Evolutionary conservation across 2,329 filamentous ascomycete genomes (phyloP).

Genomic region (Aureobasidium sp.): DNA sequence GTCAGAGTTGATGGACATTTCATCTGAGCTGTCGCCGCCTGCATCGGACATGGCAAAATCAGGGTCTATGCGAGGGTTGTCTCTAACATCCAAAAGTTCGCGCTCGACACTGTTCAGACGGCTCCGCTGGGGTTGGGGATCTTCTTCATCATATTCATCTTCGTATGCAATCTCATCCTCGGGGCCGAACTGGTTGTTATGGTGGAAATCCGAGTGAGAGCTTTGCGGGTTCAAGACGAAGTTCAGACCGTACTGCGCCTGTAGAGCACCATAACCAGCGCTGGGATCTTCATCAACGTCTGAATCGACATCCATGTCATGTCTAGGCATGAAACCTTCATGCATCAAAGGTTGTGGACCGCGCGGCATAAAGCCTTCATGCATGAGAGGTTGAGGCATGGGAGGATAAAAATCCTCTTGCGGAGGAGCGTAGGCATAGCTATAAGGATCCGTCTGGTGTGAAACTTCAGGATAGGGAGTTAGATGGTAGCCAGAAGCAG

Average conservation of each 20-base stretch:
- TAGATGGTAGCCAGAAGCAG: not conserved
- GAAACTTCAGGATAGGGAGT: conserved; percentile 6
- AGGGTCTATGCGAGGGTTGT: conserved; percentile 27
- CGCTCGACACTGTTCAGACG: conserved; percentile 22
- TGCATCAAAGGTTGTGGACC: conserved; percentile 27
- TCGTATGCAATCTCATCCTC: conserved; percentile 24
- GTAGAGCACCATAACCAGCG: conserved; percentile 22
- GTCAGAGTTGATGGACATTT: conserved; percentile 16
- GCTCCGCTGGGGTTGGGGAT: conserved; percentile 8
- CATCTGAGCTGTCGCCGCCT: conserved; percentile 18
- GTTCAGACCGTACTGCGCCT: conserved; percentile 20
- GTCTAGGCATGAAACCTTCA: conserved; percentile 34
- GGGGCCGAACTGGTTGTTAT: conserved; percentile 22
- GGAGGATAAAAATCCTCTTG: conserved; percentile 12
- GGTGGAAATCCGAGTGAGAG: conserved; percentile 17
- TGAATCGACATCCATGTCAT: conserved; percentile 28
- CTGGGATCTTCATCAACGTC: conserved; percentile 26
- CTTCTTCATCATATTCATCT: conserved; percentile 23
- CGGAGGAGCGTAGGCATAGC: conserved; percentile 5
- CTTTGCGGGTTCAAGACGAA: conserved; percentile 15
- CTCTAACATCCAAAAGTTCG: conserved; percentile 26
- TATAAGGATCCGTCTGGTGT: not conserved
- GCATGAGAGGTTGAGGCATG: conserved; percentile 23
- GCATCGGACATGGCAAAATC: conserved; percentile 32
- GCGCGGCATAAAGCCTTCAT: conserved; percentile 35